Percentiles rank a stretch among this genome's conserved stretches.
These are phyloP conservation scores for Huntiella abstrusa DNA, from an alignment of 2,329 filamentous ascomycete species.

Conservation along the genomic window DNA sequence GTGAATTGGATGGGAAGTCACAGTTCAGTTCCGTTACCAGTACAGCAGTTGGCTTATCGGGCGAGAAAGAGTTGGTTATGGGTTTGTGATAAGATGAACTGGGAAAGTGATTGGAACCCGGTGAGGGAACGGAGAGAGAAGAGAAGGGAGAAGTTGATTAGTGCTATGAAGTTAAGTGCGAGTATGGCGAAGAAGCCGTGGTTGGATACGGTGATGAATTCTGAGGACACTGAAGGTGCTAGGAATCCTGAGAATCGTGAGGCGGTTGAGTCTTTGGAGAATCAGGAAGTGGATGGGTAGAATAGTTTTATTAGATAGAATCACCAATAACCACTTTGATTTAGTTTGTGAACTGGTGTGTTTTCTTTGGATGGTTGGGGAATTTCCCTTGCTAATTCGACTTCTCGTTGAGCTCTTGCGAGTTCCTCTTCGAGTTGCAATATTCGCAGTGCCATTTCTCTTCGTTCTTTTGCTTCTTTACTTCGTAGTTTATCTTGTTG, in stretches of 20 bases:
- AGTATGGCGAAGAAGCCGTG: background rate
- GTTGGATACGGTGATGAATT: background rate
- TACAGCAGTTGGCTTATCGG: constrained; percentile 8
- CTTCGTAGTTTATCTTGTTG: too few relatives aligned
- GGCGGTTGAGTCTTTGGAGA: background rate
- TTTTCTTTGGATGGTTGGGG: too few relatives aligned
- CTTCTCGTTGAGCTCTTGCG: too few relatives aligned
- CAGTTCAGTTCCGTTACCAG: constrained; percentile 6
- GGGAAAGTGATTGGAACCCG: constrained; percentile 6
- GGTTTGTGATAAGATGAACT: constrained; percentile 11
- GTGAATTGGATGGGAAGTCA: background rate
- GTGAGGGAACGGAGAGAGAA: background rate
- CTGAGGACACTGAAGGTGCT: background rate
- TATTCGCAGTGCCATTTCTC: too few relatives aligned
- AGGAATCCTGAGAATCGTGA: background rate
- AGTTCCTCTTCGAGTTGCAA: too few relatives aligned
- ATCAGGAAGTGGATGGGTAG: background rate
- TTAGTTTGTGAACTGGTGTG: too few relatives aligned
- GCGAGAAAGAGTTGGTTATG: constrained; percentile 12
- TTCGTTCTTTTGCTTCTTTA: too few relatives aligned
- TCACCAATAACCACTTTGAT: too few relatives aligned
- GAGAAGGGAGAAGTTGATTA: background rate
- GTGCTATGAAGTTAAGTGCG: too few relatives aligned
- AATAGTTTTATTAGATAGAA: too few relatives aligned
- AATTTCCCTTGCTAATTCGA: too few relatives aligned